Conservation (phyloP, 345 rosid species). For the Pelargonium nanum region DNA sequence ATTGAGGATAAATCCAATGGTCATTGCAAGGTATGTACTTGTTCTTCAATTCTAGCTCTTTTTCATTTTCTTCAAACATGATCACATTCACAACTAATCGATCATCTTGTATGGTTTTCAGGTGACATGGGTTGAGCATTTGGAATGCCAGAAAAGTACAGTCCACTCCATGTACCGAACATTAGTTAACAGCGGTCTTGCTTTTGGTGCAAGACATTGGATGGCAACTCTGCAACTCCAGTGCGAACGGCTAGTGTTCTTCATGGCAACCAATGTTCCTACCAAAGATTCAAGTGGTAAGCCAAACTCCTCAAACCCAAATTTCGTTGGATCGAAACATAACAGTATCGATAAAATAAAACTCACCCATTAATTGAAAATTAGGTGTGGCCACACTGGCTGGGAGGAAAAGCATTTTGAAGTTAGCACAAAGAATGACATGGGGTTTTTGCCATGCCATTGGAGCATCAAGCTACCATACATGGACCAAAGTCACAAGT, state of each 20-base stretch:
- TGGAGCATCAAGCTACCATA: slow-evolving; percentile 86
- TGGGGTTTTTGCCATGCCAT: slow-evolving; percentile 69
- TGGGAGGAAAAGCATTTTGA: slow-evolving; percentile 87
- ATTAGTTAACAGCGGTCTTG: slow-evolving; percentile 67
- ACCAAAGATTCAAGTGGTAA: slow-evolving; percentile 94
- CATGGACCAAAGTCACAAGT: slow-evolving; percentile 73
- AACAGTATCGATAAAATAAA: no score
- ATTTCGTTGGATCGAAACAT: background rate
- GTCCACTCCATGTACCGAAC: slow-evolving; percentile 76
- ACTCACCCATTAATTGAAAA: background rate
- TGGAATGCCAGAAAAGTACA: slow-evolving; percentile 64
- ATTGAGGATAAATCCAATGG: slow-evolving; percentile 83
- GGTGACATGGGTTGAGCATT: slow-evolving; percentile 95
- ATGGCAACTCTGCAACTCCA: slow-evolving; percentile 74
- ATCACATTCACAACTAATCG: background rate
- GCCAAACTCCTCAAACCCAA: background rate
- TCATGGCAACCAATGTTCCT: slow-evolving; percentile 99
- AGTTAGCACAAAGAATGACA: slow-evolving; percentile 89
- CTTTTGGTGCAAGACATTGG: slow-evolving; percentile 97
- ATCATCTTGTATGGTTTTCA: slow-evolving; percentile 13
- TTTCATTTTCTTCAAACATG: background rate
- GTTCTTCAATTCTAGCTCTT: background rate
- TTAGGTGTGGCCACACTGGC: slow-evolving; percentile 87
- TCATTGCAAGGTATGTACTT: slow-evolving; percentile 59
- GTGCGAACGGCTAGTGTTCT: slow-evolving; percentile 88